Evolutionary conservation across 805 yeast species (phyloP).

Genomic region (Teunomyces aglyptinius): DNA sequence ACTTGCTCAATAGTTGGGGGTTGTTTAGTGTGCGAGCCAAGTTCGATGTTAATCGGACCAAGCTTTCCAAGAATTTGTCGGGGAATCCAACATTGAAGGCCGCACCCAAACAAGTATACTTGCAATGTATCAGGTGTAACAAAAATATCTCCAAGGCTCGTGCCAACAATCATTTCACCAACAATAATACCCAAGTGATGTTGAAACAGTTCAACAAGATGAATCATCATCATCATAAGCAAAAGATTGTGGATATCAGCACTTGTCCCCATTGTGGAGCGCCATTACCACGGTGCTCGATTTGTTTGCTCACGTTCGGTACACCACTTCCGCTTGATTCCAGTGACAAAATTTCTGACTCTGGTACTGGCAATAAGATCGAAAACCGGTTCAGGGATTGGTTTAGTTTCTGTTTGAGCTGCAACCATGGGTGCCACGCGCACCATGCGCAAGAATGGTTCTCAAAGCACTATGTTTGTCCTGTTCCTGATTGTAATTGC

Average conservation of each 20-base stretch:
- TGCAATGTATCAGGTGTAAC: slow-evolving; percentile 83
- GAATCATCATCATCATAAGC: slow-evolving; percentile 14
- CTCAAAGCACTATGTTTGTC: slow-evolving; percentile 79
- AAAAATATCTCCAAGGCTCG: slow-evolving; percentile 54
- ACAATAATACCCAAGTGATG: slow-evolving; percentile 17
- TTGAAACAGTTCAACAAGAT: slow-evolving; percentile 37
- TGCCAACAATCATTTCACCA: slow-evolving; percentile 14
- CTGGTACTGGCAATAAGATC: slow-evolving; percentile 18
- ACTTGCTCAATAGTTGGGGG: slow-evolving; percentile 75
- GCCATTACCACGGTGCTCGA: slow-evolving; percentile 86
- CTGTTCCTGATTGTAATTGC: slow-evolving; percentile 91
- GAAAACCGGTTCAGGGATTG: slow-evolving; percentile 63
- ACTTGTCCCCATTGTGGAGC: slow-evolving; percentile 85
- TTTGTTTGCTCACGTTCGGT: slow-evolving; percentile 80
- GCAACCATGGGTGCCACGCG: slow-evolving; percentile 94
- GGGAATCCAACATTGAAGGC: slow-evolving; percentile 50
- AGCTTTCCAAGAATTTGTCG: slow-evolving; percentile 51
- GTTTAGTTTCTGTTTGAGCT: slow-evolving; percentile 88
- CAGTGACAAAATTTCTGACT: slow-evolving; percentile 21
- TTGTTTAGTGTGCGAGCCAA: slow-evolving; percentile 75
- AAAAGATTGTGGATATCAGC: slow-evolving; percentile 19
- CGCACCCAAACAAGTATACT: slow-evolving; percentile 69
- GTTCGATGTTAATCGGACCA: slow-evolving; percentile 77
- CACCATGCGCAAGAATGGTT: slow-evolving; percentile 98
- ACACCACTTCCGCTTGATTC: slow-evolving; percentile 51